These are phyloP conservation scores for Leccinum barrowsii DNA, from an alignment of 768 basidiomycete genomes.

Conservation along the genomic window DNA sequence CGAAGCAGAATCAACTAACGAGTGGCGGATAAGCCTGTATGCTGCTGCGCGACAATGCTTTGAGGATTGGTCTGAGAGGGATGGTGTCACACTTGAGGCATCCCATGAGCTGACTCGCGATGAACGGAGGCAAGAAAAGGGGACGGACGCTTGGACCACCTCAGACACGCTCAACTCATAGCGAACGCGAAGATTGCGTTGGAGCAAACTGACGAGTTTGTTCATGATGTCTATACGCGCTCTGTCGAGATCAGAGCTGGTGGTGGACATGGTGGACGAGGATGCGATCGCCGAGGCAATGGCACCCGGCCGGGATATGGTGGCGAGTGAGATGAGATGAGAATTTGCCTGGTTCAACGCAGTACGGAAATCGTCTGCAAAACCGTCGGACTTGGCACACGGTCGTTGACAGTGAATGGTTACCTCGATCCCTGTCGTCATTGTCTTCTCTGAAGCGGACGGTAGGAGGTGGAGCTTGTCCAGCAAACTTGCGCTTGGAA, in stretches of 20 bases:
- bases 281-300: slow-evolving; percentile 36
- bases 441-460: slow-evolving; percentile 31
- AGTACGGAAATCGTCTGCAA: slow-evolving; percentile 68
- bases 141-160: slow-evolving; percentile 68
- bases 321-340: slow-evolving; percentile 53
- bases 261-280: slow-evolving; percentile 35
- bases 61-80: slow-evolving; percentile 69
- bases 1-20: slow-evolving; percentile 68
- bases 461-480: slow-evolving; percentile 29
- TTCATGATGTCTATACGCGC: slow-evolving; percentile 61
- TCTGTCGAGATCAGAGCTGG: slow-evolving; percentile 44
- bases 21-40: slow-evolving; percentile 80
- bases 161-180: slow-evolving; percentile 71
- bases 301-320: slow-evolving; percentile 37
- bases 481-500: slow-evolving; percentile 33
- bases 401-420: not conserved
- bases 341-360: slow-evolving; percentile 61
- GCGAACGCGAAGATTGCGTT: slow-evolving; percentile 68
- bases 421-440: slow-evolving; percentile 37
- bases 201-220: slow-evolving; percentile 60
- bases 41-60: slow-evolving; percentile 76
- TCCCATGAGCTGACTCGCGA: slow-evolving; percentile 9
- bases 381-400: slow-evolving; percentile 9
- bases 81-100: slow-evolving; percentile 67
- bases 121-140: not conserved